Percentiles rank a stretch among this genome's conserved stretches.
Conservation (phyloP, 176 grass and related monocot genomes). For the Dendrocalamus sinicus region DNA sequence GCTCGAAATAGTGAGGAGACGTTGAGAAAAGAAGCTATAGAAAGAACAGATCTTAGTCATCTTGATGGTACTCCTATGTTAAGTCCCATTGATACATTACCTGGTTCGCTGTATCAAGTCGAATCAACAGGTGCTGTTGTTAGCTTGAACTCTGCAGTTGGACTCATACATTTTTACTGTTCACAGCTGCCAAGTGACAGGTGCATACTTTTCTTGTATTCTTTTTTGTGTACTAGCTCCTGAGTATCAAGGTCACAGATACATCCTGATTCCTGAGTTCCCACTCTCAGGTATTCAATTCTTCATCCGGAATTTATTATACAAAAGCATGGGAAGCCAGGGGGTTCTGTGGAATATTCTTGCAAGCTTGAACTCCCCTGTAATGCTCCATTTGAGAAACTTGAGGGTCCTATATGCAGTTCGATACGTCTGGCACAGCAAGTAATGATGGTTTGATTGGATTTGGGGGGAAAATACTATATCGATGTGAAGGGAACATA, state of each 20-base stretch:
- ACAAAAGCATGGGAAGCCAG: constrained; percentile 75
- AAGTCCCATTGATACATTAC: constrained; percentile 60
- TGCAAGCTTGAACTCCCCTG: constrained; percentile 97
- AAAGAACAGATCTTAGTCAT: constrained; percentile 99
- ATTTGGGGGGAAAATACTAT: background rate
- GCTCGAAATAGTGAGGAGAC: constrained; percentile 96
- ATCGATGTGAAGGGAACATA: background rate
- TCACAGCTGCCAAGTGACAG: constrained; percentile 96
- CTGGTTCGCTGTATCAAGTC: constrained; percentile 83
- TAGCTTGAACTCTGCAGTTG: constrained; percentile 98
- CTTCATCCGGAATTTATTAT: constrained; percentile 97
- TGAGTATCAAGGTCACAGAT: constrained; percentile 1
- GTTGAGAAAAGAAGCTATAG: constrained; percentile 98
- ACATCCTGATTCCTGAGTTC: constrained; percentile 30
- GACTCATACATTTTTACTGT: constrained; percentile 94
- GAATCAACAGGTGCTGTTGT: constrained; percentile 97
- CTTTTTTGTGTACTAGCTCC: constrained; percentile 19
- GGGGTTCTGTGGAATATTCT: constrained; percentile 76
- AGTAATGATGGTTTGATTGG: constrained; percentile 55
- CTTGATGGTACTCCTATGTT: constrained; percentile 70
- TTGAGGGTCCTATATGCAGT: constrained; percentile 92
- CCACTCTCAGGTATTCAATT: constrained; percentile 79
- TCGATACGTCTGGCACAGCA: constrained; percentile 93
- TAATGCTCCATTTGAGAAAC: constrained; percentile 95
- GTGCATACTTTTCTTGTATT: constrained; percentile 50